Percentiles rank a stretch among this genome's conserved stretches.
Evolutionary conservation across 176 grass and related monocot genomes (phyloP).

Genomic region (Thinopyrum elongatum): DNA sequence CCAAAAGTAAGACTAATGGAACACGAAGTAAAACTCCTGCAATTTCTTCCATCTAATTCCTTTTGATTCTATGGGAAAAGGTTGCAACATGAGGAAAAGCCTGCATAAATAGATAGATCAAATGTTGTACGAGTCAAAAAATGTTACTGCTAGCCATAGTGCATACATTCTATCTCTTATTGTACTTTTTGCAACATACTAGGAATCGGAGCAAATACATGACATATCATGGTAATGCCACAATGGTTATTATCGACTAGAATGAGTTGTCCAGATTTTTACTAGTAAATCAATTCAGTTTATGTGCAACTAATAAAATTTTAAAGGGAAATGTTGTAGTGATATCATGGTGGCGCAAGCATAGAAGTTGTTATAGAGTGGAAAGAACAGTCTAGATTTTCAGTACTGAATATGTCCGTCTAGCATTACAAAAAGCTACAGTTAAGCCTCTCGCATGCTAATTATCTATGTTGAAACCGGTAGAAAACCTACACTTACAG

Average conservation of each 20-base stretch:
- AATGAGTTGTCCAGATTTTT: no score
- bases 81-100: conserved; percentile 94
- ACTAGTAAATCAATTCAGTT: no score
- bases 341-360: no score
- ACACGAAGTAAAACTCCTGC: conserved; percentile 58
- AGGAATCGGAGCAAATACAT: no score
- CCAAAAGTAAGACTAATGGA: not conserved
- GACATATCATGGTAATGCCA: no score
- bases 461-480: no score
- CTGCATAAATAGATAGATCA: conserved; percentile 56
- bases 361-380: not conserved
- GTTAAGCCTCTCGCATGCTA: no score
- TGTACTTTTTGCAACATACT: not conserved
- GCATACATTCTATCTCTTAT: not conserved
- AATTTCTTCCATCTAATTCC: conserved; percentile 87
- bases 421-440: not conserved
- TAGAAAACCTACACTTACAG: no score
- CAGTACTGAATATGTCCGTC: not conserved
- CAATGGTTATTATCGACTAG: no score
- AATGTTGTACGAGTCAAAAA: not conserved
- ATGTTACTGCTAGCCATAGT: not conserved
- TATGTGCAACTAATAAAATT: no score
- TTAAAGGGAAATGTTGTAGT: no score
- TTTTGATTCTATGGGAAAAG: conserved; percentile 92
- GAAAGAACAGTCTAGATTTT: no score